These are phyloP conservation scores for Beauveria rudraprayagi DNA, from an alignment of 2,329 filamentous ascomycete genomes.

Conservation along the genomic window DNA sequence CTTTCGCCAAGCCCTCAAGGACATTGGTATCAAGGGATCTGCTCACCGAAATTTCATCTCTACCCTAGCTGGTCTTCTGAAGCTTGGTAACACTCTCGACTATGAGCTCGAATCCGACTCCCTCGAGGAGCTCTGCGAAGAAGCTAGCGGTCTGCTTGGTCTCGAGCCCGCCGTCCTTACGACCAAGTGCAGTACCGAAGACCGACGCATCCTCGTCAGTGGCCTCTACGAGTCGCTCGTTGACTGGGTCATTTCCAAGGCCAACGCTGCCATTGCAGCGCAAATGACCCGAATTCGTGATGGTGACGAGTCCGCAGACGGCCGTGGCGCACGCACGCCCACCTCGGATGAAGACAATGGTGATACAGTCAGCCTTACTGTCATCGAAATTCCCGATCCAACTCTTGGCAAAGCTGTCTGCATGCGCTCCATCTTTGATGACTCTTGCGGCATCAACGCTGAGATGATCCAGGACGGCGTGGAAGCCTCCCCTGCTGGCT, in stretches of 20 bases:
- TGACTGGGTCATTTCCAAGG: slow-evolving; percentile 86
- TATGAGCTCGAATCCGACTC: slow-evolving; percentile 78
- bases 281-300: slow-evolving; percentile 63
- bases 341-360: slow-evolving; percentile 61
- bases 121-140: slow-evolving; percentile 80
- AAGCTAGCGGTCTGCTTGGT: slow-evolving; percentile 78
- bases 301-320: slow-evolving; percentile 60
- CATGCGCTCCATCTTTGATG: slow-evolving; percentile 87
- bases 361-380: slow-evolving; percentile 81
- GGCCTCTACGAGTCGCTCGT: slow-evolving; percentile 90
- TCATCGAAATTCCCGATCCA: slow-evolving; percentile 77
- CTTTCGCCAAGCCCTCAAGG: slow-evolving; percentile 76
- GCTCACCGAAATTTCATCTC: slow-evolving; percentile 77
- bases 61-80: slow-evolving; percentile 75
- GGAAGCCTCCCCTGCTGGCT: slow-evolving; percentile 62
- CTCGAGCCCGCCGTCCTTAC: slow-evolving; percentile 77
- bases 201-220: slow-evolving; percentile 72
- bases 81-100: slow-evolving; percentile 83
- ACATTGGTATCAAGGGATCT: slow-evolving; percentile 87
- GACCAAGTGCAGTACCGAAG: slow-evolving; percentile 72
- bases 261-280: slow-evolving; percentile 72
- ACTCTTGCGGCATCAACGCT: slow-evolving; percentile 82
- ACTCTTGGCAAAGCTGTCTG: slow-evolving; percentile 79
- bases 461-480: slow-evolving; percentile 97
- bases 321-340: slow-evolving; percentile 53